Base-by-base conservation (phyloP, 1,284 basidiomycete genomes). In the Puccinia triticina region DNA sequence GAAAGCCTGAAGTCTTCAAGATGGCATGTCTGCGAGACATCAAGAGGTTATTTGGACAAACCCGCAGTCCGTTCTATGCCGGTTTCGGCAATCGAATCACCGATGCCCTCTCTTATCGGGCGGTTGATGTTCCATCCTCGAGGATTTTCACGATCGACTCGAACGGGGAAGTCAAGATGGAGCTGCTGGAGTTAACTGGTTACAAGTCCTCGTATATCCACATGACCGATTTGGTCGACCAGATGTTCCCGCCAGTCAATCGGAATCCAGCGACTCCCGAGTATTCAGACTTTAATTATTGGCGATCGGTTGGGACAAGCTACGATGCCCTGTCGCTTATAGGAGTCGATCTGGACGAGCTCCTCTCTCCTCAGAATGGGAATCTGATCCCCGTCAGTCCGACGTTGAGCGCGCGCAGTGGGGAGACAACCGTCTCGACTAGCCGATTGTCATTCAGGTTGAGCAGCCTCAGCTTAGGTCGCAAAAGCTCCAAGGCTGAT, bases 41-140 rank as follows among this genome's bases (percentile, higher is more conserved):
- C 82, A 94, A 95, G 85, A 90, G 95, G 40, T 88, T 99, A 11
- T 99, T 98, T 86, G 93, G 94, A 11, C 84, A 79, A 43, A 77
- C 85, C 50, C 85, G 87, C 0, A 87, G 87, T 16, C 93, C 94
- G 0, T 99, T 99, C 88, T 99, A 96, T 86, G 94, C 96, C 66
- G 97, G 97, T 1, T 99, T 99, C 87, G 97, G 97, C 3, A 99
- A 99, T 87, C 91, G 97, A 16, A 98, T 99, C 85, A 99, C 97
- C 4, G 97, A 99, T 88, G 97, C 97, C 0, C 89, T 99, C 84
- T 96, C 94, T 40, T 99, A 99, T 88, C 91, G 97, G 26, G 94
- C 92, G 84, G 97, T 99, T 83, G 95, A 96, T 85, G 92, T 99
- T 43, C 94, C 95, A 0, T 95, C 94, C 83, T 93, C 94, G 21